Evolutionary conservation across 768 basidiomycete species (phyloP), one percentile per base, ranked within the genome.

Genomic region (Pleurotus salmoneostramineus): DNA sequence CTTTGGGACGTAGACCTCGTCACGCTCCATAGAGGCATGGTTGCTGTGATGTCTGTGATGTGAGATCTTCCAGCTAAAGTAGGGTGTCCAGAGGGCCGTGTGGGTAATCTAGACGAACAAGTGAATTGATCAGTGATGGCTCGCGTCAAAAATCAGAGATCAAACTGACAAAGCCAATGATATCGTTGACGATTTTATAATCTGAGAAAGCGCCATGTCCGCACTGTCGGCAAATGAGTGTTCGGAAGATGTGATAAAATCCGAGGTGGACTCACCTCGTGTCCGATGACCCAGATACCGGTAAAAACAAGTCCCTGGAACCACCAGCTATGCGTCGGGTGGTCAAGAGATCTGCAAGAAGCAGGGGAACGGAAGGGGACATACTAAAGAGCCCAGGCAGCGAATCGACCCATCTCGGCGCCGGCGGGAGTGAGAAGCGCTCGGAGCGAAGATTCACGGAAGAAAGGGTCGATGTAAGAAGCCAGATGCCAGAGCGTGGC

Each of bases 1-100:
- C 66, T 83, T 83, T 1, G 84, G 84, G 10, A 87, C 80, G 60
- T 86, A 87, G 3, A 81, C 79, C 56, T 82, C 81, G 57, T 83
- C 81, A 32, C 77, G 74, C 61, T 81, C 80, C 77, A 81, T 79
- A 0, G 78, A 81, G 14, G 77, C 78, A 57, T 80, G 80, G 58
- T 78, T 77, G 31, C 68, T 72, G 59, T 83, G 80, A 64, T 83
- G 81, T 35, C 77, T 73, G 63, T 82, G 80, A 57, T 82, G 81
- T 10, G 79, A 79, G 54, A 80, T 79, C 62, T 76, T 79, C 81
- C 81, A 83, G 59, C 75, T 78, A 63, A 80, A 81, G 64, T 80
- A 81, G 0, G 81, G 81, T 0, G 80, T 81, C 77, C 77, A 81
- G 6, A 81, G 68, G 60, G 76, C 71, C 8, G 78, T 72, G 60